Evolutionary conservation across 2,329 filamentous ascomycete genomes (phyloP).

Genomic region (Epichloe uncinata): DNA sequence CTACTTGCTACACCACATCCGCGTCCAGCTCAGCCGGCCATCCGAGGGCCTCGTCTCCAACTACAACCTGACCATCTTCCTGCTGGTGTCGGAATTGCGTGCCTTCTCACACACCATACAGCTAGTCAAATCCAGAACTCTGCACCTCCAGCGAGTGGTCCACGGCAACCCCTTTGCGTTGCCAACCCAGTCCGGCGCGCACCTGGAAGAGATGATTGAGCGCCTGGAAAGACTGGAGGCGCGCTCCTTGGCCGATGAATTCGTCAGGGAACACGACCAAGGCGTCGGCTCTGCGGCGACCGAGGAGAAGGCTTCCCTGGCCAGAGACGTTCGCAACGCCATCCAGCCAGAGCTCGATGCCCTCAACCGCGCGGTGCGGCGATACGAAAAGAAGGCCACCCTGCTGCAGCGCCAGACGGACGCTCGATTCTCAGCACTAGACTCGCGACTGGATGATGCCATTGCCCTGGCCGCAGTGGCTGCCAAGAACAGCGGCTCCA

Average conservation of each 20-base stretch:
- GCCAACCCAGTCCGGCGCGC: constrained; percentile 19
- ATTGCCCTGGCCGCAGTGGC: constrained; percentile 70
- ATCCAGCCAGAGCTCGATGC: constrained; percentile 78
- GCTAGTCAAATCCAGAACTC: constrained; percentile 63
- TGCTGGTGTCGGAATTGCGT: constrained; percentile 74
- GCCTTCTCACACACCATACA: constrained; percentile 72
- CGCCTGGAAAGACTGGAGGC: constrained; percentile 60
- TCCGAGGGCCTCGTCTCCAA: constrained; percentile 83
- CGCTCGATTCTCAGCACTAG: constrained; percentile 56
- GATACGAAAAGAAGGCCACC: constrained; percentile 81
- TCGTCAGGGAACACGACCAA: constrained; percentile 14
- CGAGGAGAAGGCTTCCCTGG: constrained; percentile 30
- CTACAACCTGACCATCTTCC: constrained; percentile 84
- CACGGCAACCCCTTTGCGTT: constrained; percentile 32
- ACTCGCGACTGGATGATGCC: constrained; percentile 60
- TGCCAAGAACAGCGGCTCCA: constrained; percentile 34
- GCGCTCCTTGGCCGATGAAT: constrained; percentile 22
- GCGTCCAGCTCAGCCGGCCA: constrained; percentile 66
- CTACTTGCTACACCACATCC: constrained; percentile 69
- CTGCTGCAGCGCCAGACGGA: constrained; percentile 66
- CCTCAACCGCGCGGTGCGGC: constrained; percentile 72
- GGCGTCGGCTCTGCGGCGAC: constrained; percentile 20
- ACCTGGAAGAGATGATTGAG: constrained; percentile 44
- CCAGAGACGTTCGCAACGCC: constrained; percentile 46
- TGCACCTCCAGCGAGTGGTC: constrained; percentile 68